phyloP scores from a whole-genome alignment of 2,329 filamentous ascomycete species.

The Coniochaeta sp. region DNA sequence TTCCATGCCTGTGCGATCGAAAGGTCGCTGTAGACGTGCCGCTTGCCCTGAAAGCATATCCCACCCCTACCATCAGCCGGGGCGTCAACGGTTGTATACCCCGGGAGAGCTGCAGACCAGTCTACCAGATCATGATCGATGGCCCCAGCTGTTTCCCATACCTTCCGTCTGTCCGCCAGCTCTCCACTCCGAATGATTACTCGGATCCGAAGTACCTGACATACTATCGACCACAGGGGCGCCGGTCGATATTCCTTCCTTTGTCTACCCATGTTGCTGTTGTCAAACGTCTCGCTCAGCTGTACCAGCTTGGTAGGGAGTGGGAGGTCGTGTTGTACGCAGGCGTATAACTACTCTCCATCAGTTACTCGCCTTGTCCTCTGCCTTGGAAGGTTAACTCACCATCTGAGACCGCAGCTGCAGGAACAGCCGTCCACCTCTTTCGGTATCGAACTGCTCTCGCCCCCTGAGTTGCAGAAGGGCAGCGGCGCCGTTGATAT shows the following conservation, averaged over 20 bases:
- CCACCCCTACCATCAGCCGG: neutral
- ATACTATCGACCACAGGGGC: constrained; percentile 9
- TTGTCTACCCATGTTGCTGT: neutral
- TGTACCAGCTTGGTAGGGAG: constrained; percentile 7
- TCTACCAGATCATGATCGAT: constrained; percentile 9
- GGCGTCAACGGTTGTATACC: constrained; percentile 4
- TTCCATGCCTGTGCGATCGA: constrained; percentile 15
- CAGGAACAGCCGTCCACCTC: constrained; percentile 15
- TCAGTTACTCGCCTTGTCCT: constrained; percentile 7
- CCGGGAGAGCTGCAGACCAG: neutral
- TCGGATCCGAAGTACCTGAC: constrained; percentile 12
- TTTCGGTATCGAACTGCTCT: constrained; percentile 14
- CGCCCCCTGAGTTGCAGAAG: constrained; percentile 17
- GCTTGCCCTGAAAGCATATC: constrained; percentile 8
- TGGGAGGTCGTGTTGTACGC: constrained; percentile 12
- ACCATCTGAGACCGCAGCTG: constrained; percentile 19
- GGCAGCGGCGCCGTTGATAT: constrained; percentile 16
- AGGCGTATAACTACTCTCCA: constrained; percentile 5
- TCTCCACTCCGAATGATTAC: constrained; percentile 12
- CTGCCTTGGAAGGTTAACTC: constrained; percentile 5
- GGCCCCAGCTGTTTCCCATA: constrained; percentile 5
- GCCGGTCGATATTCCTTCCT: neutral
- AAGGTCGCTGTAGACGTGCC: constrained; percentile 10
- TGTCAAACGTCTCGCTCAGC: constrained; percentile 4
- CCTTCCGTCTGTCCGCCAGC: constrained; percentile 7